These are phyloP conservation scores for Pseudodiploospora longispora DNA, from an alignment of 2,329 filamentous ascomycete genomes.

Conservation along the genomic window DNA sequence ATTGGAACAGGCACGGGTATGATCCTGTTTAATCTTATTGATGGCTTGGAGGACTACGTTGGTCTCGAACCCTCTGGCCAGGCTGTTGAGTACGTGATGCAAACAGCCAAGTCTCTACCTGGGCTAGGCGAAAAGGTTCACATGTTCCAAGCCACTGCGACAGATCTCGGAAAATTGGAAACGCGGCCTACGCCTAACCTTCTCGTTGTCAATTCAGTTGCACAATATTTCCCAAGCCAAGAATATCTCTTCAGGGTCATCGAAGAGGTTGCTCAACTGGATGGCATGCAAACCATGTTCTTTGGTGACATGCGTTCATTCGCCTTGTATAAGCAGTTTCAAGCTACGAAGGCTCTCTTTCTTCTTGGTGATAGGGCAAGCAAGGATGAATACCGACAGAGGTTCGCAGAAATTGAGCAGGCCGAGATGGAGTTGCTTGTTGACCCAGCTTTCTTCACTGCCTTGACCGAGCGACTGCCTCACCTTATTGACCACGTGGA, in stretches of 20 bases:
- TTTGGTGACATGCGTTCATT: slow-evolving; percentile 16
- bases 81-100: slow-evolving; percentile 14
- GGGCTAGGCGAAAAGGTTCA: slow-evolving; percentile 6
- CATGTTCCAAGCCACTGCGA: slow-evolving; percentile 14
- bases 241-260: slow-evolving; percentile 15
- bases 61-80: slow-evolving; percentile 18
- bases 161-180: slow-evolving; percentile 7
- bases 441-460: slow-evolving; percentile 18
- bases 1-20: slow-evolving; percentile 22
- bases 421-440: slow-evolving; percentile 16
- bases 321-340: slow-evolving; percentile 11
- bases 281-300: slow-evolving; percentile 7
- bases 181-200: slow-evolving; percentile 5
- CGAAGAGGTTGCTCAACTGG: slow-evolving; percentile 4
- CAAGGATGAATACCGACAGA: slow-evolving; percentile 1
- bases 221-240: slow-evolving; percentile 19
- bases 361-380: not conserved
- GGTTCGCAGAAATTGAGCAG: slow-evolving; percentile 9
- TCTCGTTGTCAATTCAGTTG: slow-evolving; percentile 19
- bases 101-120: slow-evolving; percentile 7
- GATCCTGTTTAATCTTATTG: slow-evolving; percentile 21
- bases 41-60: slow-evolving; percentile 14
- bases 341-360: slow-evolving; percentile 6
- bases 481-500: slow-evolving; percentile 14
- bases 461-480: slow-evolving; percentile 6